A percentile compares a stretch with the other conserved stretches of the same genome.
Conservation (phyloP, 202 grass and related monocot genomes). For the Schoenoplectus triqueter region DNA sequence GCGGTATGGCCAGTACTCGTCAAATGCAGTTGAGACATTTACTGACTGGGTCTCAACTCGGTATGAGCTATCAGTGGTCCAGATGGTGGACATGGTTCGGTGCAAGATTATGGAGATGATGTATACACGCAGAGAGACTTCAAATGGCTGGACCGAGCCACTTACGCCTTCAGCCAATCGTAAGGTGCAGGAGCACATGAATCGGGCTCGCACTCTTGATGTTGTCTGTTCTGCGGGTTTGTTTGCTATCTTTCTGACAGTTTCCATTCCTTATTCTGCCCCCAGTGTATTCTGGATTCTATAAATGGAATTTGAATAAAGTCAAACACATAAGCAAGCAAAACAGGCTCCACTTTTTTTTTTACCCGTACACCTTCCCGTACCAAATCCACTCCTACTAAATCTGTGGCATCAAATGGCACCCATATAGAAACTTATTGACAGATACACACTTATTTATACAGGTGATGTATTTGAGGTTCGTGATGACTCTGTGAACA, state of each 20-base stretch:
- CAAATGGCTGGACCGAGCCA: constrained; percentile 72
- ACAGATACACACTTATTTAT: neutral
- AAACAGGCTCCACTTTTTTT: neutral
- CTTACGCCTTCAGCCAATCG: constrained; percentile 76
- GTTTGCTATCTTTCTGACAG: constrained; percentile 4
- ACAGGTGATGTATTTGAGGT: constrained; percentile 77
- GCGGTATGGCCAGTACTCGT: constrained; percentile 74
- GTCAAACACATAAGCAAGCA: too few relatives aligned
- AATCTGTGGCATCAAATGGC: neutral
- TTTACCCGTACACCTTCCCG: neutral
- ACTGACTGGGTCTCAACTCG: constrained; percentile 65
- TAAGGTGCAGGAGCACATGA: constrained; percentile 75
- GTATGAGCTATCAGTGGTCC: constrained; percentile 86
- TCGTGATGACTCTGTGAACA: constrained; percentile 63
- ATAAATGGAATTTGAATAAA: neutral
- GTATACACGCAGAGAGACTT: constrained; percentile 71
- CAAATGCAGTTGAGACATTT: constrained; percentile 60
- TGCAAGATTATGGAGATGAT: constrained; percentile 99
- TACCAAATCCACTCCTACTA: neutral
- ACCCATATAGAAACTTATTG: neutral
- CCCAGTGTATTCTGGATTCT: neutral
- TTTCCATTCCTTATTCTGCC: neutral
- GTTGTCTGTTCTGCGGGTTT: constrained; percentile 55
- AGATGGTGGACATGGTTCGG: constrained; percentile 88
- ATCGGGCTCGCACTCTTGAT: constrained; percentile 64